Evolutionary conservation across 306 rosid species (phyloP), one percentile per base, ranked within the genome.

Genomic region (Fagus sylvatica): DNA sequence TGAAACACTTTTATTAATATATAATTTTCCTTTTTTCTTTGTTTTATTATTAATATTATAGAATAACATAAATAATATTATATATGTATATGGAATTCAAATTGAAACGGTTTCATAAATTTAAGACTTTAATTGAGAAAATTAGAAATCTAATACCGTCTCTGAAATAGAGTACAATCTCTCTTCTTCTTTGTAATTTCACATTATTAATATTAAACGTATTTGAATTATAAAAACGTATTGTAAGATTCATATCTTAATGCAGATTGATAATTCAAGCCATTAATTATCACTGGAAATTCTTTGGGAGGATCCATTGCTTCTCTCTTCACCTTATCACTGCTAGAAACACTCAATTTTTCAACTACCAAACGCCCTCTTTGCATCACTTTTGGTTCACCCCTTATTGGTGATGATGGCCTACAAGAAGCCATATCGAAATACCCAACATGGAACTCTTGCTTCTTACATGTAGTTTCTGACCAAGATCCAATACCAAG

Each of bases 321-420:
- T 75, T 80, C 93, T 42, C 88, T 91, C 54, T 90, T 94, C 88
- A 90, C 90, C 7, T 30, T 90, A 4, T 85, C 75, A 66, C 86
- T 89, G 3, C 84, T 93, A 13, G 83, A 87, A 32, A 41, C 16
- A 62, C 42, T 78, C 2, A 56, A 71, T 22, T 69, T 59, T 2
- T 12, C 76, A 6, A 88, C 69, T 10, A 48, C 70, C 55, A 91
- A 91, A 34, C 79, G 69, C 54, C 93, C 89, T 5, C 76, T 88
- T 8, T 93, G 97, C 79, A 82, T 93, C 80, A 93, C 98, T 55
- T 93, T 86, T 54, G 97, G 93, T 39, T 87, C 94, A 0, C 94
- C 96, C 3, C 87, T 91, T 15, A 16, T 87, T 16, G 96, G 94
- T 15, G 88, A 91, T 33, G 48, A 32, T 7, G 2, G 7, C 1